Conservation (phyloP, 2,329 filamentous ascomycete species). For the Fusarium cicatricum region DNA sequence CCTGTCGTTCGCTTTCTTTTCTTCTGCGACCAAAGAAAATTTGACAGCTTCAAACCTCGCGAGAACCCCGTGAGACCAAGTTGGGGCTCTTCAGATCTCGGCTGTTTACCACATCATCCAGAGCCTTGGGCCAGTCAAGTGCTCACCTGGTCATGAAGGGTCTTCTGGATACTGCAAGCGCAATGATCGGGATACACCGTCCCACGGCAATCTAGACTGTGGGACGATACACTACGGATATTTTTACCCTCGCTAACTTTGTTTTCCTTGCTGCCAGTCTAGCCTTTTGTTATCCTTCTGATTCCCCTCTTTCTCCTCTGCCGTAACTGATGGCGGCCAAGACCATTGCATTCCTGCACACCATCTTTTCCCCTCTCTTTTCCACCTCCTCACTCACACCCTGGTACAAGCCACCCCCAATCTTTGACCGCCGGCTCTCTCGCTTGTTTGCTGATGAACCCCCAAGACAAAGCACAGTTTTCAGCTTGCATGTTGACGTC, state of each 20-base stretch:
- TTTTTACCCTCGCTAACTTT: constrained; percentile 6
- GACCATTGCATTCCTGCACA: constrained; percentile 1
- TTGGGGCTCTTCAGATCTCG: background rate
- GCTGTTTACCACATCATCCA: constrained; percentile 15
- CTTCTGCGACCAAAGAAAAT: background rate
- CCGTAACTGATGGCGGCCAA: constrained; percentile 5
- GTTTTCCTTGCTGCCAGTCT: background rate
- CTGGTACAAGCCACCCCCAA: constrained; percentile 6
- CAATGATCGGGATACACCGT: background rate
- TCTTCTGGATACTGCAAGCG: background rate
- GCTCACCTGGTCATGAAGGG: background rate
- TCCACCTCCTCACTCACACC: constrained; percentile 15
- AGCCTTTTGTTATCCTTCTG: background rate
- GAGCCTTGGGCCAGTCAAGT: background rate
- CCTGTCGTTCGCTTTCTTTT: background rate
- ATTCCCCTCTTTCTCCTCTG: constrained; percentile 12
- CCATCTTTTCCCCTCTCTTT: constrained; percentile 25
- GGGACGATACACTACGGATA: constrained; percentile 17
- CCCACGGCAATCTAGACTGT: constrained; percentile 30
- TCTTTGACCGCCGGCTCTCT: background rate
- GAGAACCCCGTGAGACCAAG: background rate
- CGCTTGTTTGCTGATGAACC: constrained; percentile 5
- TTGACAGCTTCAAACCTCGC: background rate
- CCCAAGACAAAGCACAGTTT: constrained; percentile 19
- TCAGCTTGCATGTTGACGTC: constrained; percentile 13